A percentile compares a stretch with the other conserved stretches of the same genome.
Conservation (phyloP, 768 basidiomycete genomes). For the Tylopilus felleus region DNA sequence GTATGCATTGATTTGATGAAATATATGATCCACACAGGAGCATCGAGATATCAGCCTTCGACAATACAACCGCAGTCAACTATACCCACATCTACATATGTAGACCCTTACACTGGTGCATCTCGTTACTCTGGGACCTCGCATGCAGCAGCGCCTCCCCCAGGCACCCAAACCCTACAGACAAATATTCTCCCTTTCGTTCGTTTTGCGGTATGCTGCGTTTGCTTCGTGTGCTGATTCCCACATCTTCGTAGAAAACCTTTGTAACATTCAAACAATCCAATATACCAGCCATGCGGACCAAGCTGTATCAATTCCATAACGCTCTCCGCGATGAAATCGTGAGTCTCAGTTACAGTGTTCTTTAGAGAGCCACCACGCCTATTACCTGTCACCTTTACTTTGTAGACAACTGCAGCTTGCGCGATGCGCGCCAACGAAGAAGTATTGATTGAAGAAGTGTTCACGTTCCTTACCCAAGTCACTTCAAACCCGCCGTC, state of each 20-base stretch:
- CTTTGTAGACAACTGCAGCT: slow-evolving; percentile 59
- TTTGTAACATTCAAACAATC: slow-evolving; percentile 83
- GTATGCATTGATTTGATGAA: neutral
- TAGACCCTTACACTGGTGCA: slow-evolving; percentile 73
- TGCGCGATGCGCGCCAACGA: slow-evolving; percentile 72
- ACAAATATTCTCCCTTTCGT: slow-evolving; percentile 54
- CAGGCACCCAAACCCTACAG: slow-evolving; percentile 28
- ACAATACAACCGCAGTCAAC: slow-evolving; percentile 31
- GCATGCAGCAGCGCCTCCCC: slow-evolving; percentile 33
- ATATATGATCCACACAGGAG: slow-evolving; percentile 38
- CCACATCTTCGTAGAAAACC: slow-evolving; percentile 42
- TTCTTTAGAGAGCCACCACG: neutral
- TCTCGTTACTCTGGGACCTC: slow-evolving; percentile 54
- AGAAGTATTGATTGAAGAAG: slow-evolving; percentile 51
- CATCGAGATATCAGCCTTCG: slow-evolving; percentile 58
- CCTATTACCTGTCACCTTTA: neutral
- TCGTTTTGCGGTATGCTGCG: slow-evolving; percentile 17
- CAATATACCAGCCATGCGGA: slow-evolving; percentile 72
- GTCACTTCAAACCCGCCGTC: slow-evolving; percentile 38
- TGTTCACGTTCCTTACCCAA: slow-evolving; percentile 56
- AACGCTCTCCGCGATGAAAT: slow-evolving; percentile 63
- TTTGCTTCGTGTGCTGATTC: neutral
- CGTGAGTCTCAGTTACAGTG: slow-evolving; percentile 39
- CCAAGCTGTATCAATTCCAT: slow-evolving; percentile 74
- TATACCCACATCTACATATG: slow-evolving; percentile 37